These are phyloP conservation scores for Starmerella stellata DNA, from an alignment of 805 yeast species.

Conservation along the genomic window DNA sequence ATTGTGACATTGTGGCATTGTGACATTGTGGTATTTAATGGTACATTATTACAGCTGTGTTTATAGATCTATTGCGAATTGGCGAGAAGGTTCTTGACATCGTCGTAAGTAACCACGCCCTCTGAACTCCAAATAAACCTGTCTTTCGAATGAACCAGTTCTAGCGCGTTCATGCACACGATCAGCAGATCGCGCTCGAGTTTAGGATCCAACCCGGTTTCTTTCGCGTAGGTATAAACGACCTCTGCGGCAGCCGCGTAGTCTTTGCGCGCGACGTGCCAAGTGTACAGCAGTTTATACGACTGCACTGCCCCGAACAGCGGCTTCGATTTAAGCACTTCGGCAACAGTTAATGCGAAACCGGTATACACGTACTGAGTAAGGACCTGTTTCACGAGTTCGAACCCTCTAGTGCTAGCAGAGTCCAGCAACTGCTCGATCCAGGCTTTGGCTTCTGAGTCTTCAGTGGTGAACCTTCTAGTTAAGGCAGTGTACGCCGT, in stretches of 20 bases:
- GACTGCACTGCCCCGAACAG: constrained; percentile 25
- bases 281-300: constrained; percentile 34
- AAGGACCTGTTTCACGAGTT: constrained; percentile 24
- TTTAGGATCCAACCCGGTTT: background rate
- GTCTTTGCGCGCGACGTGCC: constrained; percentile 35
- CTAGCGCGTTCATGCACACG: constrained; percentile 18
- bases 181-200: constrained; percentile 15
- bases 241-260: constrained; percentile 20
- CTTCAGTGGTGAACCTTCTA: constrained; percentile 2
- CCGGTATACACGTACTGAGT: constrained; percentile 30
- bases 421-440: constrained; percentile 14
- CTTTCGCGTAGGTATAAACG: constrained; percentile 11
- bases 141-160: constrained; percentile 14
- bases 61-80: too few species aligned
- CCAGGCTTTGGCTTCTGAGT: constrained; percentile 1
- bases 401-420: constrained; percentile 21
- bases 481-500: constrained; percentile 24
- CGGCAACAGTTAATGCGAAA: constrained; percentile 29
- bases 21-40: too few species aligned
- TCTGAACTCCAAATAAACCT: constrained; percentile 19
- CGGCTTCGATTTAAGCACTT: constrained; percentile 24
- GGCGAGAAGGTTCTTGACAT: constrained; percentile 44
- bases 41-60: too few species aligned
- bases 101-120: constrained; percentile 26
- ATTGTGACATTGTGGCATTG: too few species aligned